Evolutionary conservation across 2,329 filamentous ascomycete genomes (phyloP).

Genomic region (Gremmenia infestans): DNA sequence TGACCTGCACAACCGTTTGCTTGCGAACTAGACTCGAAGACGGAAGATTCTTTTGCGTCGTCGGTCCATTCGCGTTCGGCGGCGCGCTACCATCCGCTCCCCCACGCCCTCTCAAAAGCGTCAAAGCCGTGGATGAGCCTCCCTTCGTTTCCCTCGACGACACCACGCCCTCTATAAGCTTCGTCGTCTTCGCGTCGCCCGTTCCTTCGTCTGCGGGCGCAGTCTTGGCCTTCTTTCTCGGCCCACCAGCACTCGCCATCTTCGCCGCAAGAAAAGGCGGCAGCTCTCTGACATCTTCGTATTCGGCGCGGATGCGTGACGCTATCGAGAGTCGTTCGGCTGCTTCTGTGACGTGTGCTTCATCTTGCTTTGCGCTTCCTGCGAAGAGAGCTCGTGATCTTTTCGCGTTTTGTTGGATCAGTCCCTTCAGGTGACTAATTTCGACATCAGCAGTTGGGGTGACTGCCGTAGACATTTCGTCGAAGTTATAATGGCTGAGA

Average conservation of each 20-base stretch:
- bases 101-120: slow-evolving; percentile 41
- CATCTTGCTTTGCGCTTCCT: slow-evolving; percentile 21
- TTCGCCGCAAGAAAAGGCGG: slow-evolving; percentile 76
- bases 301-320: slow-evolving; percentile 51
- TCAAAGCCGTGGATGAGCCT: slow-evolving; percentile 51
- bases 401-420: slow-evolving; percentile 40
- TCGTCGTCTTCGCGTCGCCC: slow-evolving; percentile 47
- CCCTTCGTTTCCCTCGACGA: slow-evolving; percentile 33
- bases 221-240: slow-evolving; percentile 54
- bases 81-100: slow-evolving; percentile 33
- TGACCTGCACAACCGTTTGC: slow-evolving; percentile 57
- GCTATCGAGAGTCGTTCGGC: slow-evolving; percentile 27
- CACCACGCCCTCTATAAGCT: slow-evolving; percentile 61
- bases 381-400: slow-evolving; percentile 38
- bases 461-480: slow-evolving; percentile 9
- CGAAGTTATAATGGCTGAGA: slow-evolving; percentile 6
- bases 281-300: slow-evolving; percentile 70
- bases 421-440: slow-evolving; percentile 32
- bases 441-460: slow-evolving; percentile 4
- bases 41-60: slow-evolving; percentile 43
- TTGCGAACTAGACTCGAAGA: slow-evolving; percentile 56
- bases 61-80: slow-evolving; percentile 52
- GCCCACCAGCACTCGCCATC: slow-evolving; percentile 61
- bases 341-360: slow-evolving; percentile 21
- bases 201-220: slow-evolving; percentile 33